These are phyloP conservation scores for Asclepias syriaca DNA, from an alignment of 257 asterid species.

Conservation along the genomic window DNA sequence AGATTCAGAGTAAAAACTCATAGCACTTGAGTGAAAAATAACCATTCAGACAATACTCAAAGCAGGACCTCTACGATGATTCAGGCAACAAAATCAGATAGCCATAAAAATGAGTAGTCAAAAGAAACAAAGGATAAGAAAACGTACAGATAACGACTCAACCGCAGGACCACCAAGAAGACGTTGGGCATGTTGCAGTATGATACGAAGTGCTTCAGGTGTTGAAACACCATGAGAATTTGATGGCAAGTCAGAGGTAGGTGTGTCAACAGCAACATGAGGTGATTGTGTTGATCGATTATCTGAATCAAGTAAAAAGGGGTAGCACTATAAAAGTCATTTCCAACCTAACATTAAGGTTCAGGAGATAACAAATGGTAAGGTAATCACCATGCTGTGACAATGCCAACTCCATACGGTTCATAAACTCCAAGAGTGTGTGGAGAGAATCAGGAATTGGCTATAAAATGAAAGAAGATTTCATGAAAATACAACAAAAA, in stretches of 20 bases:
- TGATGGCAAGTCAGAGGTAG: conserved; percentile 49
- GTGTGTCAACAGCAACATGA: conserved; percentile 27
- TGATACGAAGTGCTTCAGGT: conserved; percentile 60
- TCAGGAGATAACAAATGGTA: conserved; percentile 11
- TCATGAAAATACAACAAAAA: conserved; percentile 17
- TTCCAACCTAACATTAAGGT: conserved; percentile 7
- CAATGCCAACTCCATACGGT: conserved; percentile 66
- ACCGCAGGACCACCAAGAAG: conserved; percentile 66
- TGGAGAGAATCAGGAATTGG: conserved; percentile 88
- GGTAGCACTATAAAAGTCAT: neutral
- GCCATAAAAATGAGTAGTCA: neutral
- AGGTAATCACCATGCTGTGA: conserved; percentile 51
- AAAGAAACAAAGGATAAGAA: conserved; percentile 3
- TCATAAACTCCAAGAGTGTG: conserved; percentile 77
- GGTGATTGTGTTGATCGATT: conserved; percentile 49
- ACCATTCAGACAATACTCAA: neutral
- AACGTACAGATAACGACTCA: conserved; percentile 80
- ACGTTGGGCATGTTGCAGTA: conserved; percentile 54
- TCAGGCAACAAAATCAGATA: neutral
- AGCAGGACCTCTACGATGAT: too few relatives aligned
- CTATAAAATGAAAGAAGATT: conserved; percentile 32
- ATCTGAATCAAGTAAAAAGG: conserved; percentile 27
- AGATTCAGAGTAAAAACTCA: neutral
- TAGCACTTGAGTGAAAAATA: neutral
- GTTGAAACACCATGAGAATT: conserved; percentile 56